These are phyloP conservation scores for Isoetes engelmannii DNA, from an alignment of 83 land plant genomes.

Conservation along the genomic window DNA sequence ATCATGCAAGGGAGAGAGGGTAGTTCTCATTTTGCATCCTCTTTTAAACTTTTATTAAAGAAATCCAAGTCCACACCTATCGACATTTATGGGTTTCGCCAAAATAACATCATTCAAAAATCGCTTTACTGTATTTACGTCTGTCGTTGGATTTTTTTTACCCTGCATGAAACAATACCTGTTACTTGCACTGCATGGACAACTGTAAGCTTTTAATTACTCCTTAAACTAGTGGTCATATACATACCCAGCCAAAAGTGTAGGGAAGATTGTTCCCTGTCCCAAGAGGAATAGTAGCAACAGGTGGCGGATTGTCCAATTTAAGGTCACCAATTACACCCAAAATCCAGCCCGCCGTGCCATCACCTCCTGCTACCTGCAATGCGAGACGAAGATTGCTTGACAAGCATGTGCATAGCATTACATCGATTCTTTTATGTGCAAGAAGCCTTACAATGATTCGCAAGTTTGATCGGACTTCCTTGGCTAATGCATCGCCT, in stretches of 20 bases:
- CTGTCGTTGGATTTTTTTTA: slow-evolving; percentile 93
- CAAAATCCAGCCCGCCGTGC: slow-evolving; percentile 84
- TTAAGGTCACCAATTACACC: slow-evolving; percentile 74
- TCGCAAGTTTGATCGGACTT: slow-evolving; percentile 45
- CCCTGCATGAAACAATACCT: slow-evolving; percentile 43
- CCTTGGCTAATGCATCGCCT: slow-evolving; percentile 43
- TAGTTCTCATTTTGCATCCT: neutral
- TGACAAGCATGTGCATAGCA: neutral
- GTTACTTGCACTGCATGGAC: too few species aligned
- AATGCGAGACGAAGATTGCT: neutral
- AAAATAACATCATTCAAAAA: slow-evolving; percentile 48
- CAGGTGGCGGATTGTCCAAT: slow-evolving; percentile 54
- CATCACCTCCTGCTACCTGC: slow-evolving; percentile 91
- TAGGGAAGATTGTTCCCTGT: slow-evolving; percentile 89
- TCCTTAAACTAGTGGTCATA: too few species aligned
- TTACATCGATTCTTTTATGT: neutral
- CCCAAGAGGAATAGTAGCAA: slow-evolving; percentile 83
- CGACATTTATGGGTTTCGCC: slow-evolving; percentile 73
- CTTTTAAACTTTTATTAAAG: neutral
- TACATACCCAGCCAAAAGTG: slow-evolving; percentile 84
- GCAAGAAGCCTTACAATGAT: slow-evolving; percentile 50
- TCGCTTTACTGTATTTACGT: slow-evolving; percentile 46
- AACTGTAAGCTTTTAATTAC: too few species aligned
- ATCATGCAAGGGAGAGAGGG: neutral
- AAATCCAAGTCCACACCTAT: slow-evolving; percentile 45